A percentile compares a stretch with the other conserved stretches of the same genome.
phyloP scores from a whole-genome alignment of 202 grass and related monocot species.

The Bolboschoenoplectus hybrid region DNA sequence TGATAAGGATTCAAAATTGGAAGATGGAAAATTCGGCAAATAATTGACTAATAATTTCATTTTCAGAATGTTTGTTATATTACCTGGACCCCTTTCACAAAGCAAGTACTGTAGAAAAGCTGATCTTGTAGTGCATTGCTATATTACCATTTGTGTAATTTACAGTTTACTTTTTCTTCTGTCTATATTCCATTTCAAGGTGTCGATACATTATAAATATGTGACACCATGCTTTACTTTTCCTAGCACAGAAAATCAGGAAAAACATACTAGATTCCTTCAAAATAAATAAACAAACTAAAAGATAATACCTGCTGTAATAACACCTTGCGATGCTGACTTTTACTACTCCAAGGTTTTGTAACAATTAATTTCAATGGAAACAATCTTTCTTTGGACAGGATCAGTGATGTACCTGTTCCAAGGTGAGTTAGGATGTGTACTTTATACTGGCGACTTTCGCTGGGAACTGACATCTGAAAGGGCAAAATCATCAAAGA shows the following conservation, averaged over 20 bases:
- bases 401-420: conserved; percentile 95
- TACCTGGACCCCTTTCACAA: not conserved
- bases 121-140: not conserved
- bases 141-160: not conserved
- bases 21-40: not conserved
- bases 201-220: not conserved
- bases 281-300: not conserved
- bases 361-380: conserved; percentile 18
- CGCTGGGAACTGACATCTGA: conserved; percentile 69
- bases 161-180: not conserved
- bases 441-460: conserved; percentile 78
- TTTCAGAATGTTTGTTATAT: conserved; percentile 2
- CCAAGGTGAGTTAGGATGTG: conserved; percentile 71
- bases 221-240: not conserved
- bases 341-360: not conserved
- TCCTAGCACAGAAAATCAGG: not conserved
- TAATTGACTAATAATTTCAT: not conserved
- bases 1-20: not conserved
- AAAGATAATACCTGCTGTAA: no score
- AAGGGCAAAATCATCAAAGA: conserved; percentile 56
- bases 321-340: not conserved
- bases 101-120: not conserved
- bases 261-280: not conserved
- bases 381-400: conserved; percentile 21
- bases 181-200: not conserved